phyloP scores from a whole-genome alignment of 768 basidiomycete species.

The Clitopilus hobsonii region DNA sequence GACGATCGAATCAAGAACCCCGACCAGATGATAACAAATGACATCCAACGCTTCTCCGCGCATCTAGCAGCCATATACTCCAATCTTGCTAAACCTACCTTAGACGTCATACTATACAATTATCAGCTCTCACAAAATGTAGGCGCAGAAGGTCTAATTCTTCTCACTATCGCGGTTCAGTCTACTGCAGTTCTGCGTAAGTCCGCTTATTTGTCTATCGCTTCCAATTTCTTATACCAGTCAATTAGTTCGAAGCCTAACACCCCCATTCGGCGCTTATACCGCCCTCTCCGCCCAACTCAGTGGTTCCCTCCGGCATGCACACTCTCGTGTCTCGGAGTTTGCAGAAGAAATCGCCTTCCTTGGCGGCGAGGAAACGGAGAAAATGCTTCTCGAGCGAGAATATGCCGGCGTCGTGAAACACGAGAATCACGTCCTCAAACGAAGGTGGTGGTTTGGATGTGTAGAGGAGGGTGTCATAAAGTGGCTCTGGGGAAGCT shows the following conservation, averaged over 20 bases:
- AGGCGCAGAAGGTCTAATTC: constrained; percentile 86
- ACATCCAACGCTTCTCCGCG: constrained; percentile 89
- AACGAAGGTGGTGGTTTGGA: constrained; percentile 83
- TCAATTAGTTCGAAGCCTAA: constrained; percentile 73
- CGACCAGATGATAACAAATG: constrained; percentile 95
- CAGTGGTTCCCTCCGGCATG: constrained; percentile 84
- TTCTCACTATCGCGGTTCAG: constrained; percentile 83
- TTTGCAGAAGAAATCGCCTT: constrained; percentile 88
- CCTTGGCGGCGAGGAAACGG: constrained; percentile 82
- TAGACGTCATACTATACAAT: constrained; percentile 94
- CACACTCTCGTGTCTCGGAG: constrained; percentile 87
- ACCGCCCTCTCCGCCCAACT: constrained; percentile 85
- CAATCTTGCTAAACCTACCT: constrained; percentile 88
- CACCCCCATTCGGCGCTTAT: constrained; percentile 90
- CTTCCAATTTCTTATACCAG: background rate
- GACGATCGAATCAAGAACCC: constrained; percentile 96
- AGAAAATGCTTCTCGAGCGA: constrained; percentile 87
- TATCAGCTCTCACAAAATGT: constrained; percentile 92
- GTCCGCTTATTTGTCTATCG: constrained; percentile 22
- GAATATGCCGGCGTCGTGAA: constrained; percentile 81
- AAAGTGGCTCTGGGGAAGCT: constrained; percentile 96
- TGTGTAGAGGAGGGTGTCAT: constrained; percentile 93
- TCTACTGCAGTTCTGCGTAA: constrained; percentile 74
- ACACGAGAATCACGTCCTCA: constrained; percentile 79
- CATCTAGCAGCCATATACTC: constrained; percentile 92